Percentiles rank a stretch among this genome's conserved stretches.
These are phyloP conservation scores for Thelonectria discophora DNA, from an alignment of 2,329 filamentous ascomycete species.

Conservation along the genomic window DNA sequence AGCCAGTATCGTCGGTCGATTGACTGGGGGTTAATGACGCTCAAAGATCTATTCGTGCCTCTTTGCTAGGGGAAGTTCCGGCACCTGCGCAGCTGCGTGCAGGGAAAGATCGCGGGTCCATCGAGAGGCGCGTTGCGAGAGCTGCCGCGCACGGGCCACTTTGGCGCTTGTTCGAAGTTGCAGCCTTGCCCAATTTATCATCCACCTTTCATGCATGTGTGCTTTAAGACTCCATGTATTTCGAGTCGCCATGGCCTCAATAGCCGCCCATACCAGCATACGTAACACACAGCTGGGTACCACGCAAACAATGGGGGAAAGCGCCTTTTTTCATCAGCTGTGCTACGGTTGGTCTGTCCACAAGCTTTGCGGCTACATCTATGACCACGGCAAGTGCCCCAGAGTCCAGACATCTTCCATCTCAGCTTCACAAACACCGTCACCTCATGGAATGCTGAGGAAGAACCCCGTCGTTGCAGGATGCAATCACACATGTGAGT, in stretches of 20 bases:
- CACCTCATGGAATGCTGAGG: not conserved
- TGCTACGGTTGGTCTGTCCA: not conserved
- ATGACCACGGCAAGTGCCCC: not conserved
- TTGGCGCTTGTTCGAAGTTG: slow-evolving; percentile 19
- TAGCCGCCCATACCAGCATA: not conserved
- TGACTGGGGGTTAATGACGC: not conserved
- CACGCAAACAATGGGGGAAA: not conserved
- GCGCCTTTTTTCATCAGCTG: not conserved
- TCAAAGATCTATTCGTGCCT: not conserved
- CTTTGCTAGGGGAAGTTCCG: not conserved
- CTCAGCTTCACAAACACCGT: not conserved
- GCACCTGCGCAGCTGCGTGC: too few species aligned
- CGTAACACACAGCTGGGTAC: not conserved
- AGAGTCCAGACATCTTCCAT: not conserved
- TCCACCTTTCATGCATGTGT: not conserved
- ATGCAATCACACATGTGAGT: not conserved
- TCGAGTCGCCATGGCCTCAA: not conserved
- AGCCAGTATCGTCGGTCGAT: not conserved
- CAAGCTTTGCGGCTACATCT: not conserved
- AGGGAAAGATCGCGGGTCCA: slow-evolving; percentile 12
- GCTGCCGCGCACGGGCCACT: slow-evolving; percentile 19
- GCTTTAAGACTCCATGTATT: slow-evolving; percentile 7
- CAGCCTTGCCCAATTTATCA: slow-evolving; percentile 15
- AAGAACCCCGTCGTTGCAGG: not conserved
- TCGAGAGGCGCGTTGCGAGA: slow-evolving; percentile 26